A percentile compares a stretch with the other conserved stretches of the same genome.
phyloP scores from a whole-genome alignment of 768 basidiomycete genomes.

The Boletellus ananas region DNA sequence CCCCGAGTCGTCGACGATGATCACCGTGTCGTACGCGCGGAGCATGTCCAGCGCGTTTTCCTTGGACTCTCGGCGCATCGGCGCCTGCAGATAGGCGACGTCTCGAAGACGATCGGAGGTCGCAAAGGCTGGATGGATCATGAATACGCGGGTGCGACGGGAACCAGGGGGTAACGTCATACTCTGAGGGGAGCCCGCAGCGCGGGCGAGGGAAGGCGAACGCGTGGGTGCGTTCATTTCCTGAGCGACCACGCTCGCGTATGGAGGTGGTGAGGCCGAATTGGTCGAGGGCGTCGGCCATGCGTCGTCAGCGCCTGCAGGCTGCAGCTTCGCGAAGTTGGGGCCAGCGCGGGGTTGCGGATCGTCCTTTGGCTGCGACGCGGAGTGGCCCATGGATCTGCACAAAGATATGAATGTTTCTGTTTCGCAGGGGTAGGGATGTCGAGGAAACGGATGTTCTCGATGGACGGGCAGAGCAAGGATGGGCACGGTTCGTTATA shows the following conservation, averaged over 20 bases:
- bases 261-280: conserved; percentile 24
- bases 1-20: conserved; percentile 58
- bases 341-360: conserved; percentile 6
- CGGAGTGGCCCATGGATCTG: conserved; percentile 12
- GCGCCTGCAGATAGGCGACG: conserved; percentile 23
- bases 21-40: conserved; percentile 49
- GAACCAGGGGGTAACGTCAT: conserved; percentile 19
- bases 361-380: conserved; percentile 6
- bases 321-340: background rate
- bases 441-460: conserved; percentile 2
- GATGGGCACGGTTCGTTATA: too few relatives aligned
- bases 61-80: conserved; percentile 24
- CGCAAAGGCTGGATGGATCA: conserved; percentile 18
- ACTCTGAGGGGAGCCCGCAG: conserved; percentile 13
- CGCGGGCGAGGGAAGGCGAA: conserved; percentile 2
- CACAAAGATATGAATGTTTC: background rate
- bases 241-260: conserved; percentile 9
- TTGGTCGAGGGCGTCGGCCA: background rate
- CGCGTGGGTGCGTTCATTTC: conserved; percentile 3
- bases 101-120: conserved; percentile 16
- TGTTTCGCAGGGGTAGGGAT: too few relatives aligned
- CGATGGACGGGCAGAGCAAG: background rate
- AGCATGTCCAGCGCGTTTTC: conserved; percentile 36
- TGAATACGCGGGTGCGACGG: conserved; percentile 22
- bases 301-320: background rate